Conservation (phyloP, 164 flowering plant species). For the Liquidambar formosana region DNA sequence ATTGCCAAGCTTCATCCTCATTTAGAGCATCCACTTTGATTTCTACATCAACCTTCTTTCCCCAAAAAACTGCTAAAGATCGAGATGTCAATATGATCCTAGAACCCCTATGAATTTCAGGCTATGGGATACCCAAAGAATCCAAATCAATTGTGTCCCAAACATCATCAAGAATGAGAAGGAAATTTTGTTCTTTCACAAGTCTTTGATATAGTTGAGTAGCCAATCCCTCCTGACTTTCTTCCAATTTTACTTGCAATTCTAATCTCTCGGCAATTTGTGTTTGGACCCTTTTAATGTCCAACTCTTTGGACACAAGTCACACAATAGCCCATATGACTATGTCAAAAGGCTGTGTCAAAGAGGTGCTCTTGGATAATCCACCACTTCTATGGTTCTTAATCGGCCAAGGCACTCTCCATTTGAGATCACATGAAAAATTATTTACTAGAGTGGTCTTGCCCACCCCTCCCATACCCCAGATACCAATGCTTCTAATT, state of each 20-base stretch:
- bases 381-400: neutral
- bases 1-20: too few species aligned
- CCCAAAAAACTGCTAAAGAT: constrained; percentile 22
- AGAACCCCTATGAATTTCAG: constrained; percentile 1
- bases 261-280: constrained; percentile 23
- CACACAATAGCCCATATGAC: constrained; percentile 22
- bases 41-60: constrained; percentile 19
- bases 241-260: neutral
- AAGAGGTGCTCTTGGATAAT: neutral
- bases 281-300: constrained; percentile 13
- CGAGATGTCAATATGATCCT: too few species aligned
- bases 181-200: constrained; percentile 9
- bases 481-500: constrained; percentile 11
- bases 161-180: constrained; percentile 30
- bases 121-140: constrained; percentile 23
- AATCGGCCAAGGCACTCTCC: neutral
- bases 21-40: constrained; percentile 15
- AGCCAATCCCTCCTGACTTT: constrained; percentile 2
- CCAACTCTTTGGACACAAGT: constrained; percentile 14
- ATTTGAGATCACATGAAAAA: neutral
- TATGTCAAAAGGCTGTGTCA: neutral
- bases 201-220: neutral
- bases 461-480: too few species aligned
- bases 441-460: too few species aligned
- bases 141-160: constrained; percentile 27